Percentiles rank a stretch among this genome's conserved stretches.
Conservation (phyloP, 2,329 filamentous ascomycete species). For the Xenosphaeropsis pyriputrescens region DNA sequence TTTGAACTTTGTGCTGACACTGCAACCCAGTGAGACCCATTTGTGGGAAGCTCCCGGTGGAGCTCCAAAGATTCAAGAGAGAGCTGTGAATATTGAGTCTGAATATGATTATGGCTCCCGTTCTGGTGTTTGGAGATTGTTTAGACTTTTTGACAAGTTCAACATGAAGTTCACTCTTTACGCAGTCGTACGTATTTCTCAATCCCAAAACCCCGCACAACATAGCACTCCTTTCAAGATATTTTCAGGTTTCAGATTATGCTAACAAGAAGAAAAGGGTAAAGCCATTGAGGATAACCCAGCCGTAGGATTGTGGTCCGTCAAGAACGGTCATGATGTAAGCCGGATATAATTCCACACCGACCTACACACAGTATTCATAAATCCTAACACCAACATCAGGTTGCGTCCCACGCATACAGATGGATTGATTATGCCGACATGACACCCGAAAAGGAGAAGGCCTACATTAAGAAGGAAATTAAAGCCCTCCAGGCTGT, state of each 20-base stretch:
- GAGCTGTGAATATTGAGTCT: slow-evolving; percentile 12
- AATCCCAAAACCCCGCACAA: no score
- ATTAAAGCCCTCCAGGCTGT: slow-evolving; percentile 17
- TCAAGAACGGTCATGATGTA: slow-evolving; percentile 24
- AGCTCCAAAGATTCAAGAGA: slow-evolving; percentile 2
- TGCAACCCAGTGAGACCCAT: slow-evolving; percentile 13
- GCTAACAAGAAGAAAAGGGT: slow-evolving; percentile 4
- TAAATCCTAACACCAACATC: no score
- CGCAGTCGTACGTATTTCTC: slow-evolving; percentile 12
- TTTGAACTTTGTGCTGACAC: no score
- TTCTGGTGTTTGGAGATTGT: slow-evolving; percentile 21
- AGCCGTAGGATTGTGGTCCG: slow-evolving; percentile 21
- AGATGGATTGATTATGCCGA: slow-evolving; percentile 25
- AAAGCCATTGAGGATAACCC: slow-evolving; percentile 23
- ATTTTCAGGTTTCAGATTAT: no score
- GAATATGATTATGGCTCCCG: slow-evolving; percentile 20
- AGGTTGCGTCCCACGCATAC: slow-evolving; percentile 21
- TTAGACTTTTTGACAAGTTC: slow-evolving; percentile 23
- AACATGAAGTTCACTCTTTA: slow-evolving; percentile 24
- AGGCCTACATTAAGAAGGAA: slow-evolving; percentile 20
- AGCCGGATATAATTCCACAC: no score
- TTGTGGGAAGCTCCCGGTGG: slow-evolving; percentile 17
- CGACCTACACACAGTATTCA: no score
- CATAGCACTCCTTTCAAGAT: no score
- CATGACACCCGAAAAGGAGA: slow-evolving; percentile 19